Conservation (phyloP, 2,329 filamentous ascomycete genomes). For the Sporothrix globosa region DNA sequence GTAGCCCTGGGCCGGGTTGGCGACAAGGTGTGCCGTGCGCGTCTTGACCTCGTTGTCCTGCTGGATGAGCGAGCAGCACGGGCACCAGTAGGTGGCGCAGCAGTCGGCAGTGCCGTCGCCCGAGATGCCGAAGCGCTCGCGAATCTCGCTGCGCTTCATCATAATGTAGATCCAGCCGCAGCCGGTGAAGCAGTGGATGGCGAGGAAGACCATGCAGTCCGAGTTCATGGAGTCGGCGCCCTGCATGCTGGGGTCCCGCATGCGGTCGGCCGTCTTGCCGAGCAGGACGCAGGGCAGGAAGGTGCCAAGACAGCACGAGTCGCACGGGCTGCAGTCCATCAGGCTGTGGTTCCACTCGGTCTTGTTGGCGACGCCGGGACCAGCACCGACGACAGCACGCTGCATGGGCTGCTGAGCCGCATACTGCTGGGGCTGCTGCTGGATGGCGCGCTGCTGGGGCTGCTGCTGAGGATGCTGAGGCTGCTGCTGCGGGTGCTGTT, state of each 20-base stretch:
- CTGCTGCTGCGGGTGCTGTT: background rate
- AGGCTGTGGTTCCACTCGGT: slow-evolving; percentile 47
- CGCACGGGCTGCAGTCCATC: slow-evolving; percentile 48
- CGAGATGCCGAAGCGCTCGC: slow-evolving; percentile 57
- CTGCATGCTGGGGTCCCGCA: slow-evolving; percentile 50
- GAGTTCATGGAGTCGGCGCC: slow-evolving; percentile 47
- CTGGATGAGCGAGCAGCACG: slow-evolving; percentile 61
- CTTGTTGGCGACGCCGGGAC: background rate
- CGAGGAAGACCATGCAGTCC: slow-evolving; percentile 49
- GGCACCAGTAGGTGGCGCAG: slow-evolving; percentile 57
- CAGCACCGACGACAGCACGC: slow-evolving; percentile 27
- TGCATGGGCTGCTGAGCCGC: slow-evolving; percentile 32
- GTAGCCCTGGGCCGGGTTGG: slow-evolving; percentile 41
- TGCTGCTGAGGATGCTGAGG: background rate
- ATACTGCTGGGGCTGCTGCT: slow-evolving; percentile 31
- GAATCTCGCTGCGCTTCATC: slow-evolving; percentile 58
- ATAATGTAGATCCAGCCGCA: slow-evolving; percentile 54
- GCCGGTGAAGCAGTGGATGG: slow-evolving; percentile 47
- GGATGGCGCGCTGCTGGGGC: slow-evolving; percentile 4
- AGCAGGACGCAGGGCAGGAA: slow-evolving; percentile 52
- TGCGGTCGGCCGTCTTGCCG: slow-evolving; percentile 51
- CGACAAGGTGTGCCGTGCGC: slow-evolving; percentile 38
- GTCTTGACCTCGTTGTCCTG: slow-evolving; percentile 58
- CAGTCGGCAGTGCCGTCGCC: slow-evolving; percentile 55
- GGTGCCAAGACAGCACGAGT: slow-evolving; percentile 46